Base-by-base conservation (phyloP, 495 filamentous ascomycete species). In the Podospora appendiculata region DNA sequence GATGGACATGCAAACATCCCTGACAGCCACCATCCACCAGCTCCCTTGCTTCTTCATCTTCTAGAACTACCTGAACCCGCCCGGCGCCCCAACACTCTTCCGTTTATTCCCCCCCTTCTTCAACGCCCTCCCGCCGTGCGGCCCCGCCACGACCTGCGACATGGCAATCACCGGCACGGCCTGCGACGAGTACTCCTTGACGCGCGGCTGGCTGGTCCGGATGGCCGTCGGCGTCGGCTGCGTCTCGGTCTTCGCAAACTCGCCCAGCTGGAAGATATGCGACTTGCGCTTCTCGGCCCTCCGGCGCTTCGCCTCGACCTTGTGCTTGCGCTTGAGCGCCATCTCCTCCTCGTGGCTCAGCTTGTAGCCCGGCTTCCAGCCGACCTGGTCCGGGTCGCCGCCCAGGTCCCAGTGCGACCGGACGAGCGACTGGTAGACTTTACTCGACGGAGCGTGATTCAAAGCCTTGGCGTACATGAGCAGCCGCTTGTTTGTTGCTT, bases 71-170 rank as follows among this genome's bases (percentile, higher is more conserved):
- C 53, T 51, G 39, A 62, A 55, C 49, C 54, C 57, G n/a, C 47
- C 39, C 34, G n/a, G 3, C n/a, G n/a, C n/a, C 2, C 38, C 38
- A 7, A 40, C 38, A 14, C 14, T 56, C 52, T 58, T 61, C 33
- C 46, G 41, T 16, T 53, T 50, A 19, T 51, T 45, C 55, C 47
- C n/a, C n/a, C n/a, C 50, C 49, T 48, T 52, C 57, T 53, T 36
- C 44, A n/a, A 14, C 45, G 44, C 17, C 33, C 55, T 41, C 17
- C 46, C 57, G 1, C 57, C 59, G 43, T 48, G 42, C 16, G 44
- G 19, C 13, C 59, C 59, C 34, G 57, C 16, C 32, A 62, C 52
- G 18, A 59, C 36, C 42, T 62, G 59, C 35, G 59, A 62, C 50
- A 54, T 58, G 4, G 46, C 32, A 47, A 47, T 53, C 44, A 36